Evolutionary conservation across 306 rosid species (phyloP), one percentile per base, ranked within the genome.

Genomic region (Malus sylvestris): DNA sequence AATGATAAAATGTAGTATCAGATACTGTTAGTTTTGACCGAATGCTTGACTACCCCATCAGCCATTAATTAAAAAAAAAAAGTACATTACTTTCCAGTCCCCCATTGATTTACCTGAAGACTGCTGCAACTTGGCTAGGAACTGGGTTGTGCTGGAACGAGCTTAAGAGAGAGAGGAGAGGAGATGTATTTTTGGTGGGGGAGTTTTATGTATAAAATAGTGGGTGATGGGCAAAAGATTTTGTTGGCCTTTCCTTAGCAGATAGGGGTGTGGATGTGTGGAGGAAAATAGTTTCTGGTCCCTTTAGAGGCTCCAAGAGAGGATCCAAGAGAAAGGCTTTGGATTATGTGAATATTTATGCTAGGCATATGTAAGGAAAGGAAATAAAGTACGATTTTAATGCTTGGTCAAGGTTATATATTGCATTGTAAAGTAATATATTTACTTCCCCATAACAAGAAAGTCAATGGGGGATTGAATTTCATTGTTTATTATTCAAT

Each of bases 201-300:
- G 35, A 1, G 6, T 75, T 38, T 62, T 11, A 19, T 16, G 75
- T 73, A 83, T 76, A 72, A 76, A 71, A 70, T 73, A 83, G 79
- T 76, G 84, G 84, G 78, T 80, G 89, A 73, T 81, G 81, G 71
- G 33, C 77, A 72, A 16, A 57, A 57, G 19, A 55, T 38, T 57
- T 23, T 74, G 67, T 84, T 89, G 96, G 89, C 95, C 85, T 83
- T 90, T 90, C 83, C 82, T 75, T 75, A 85, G 81, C 68, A 78
- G 97, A 95, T 90, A 90, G 96, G 91, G 91, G 78, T 49, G 38
- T 46, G 68, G 76, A 64, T 79, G 89, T 73, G 94, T 89, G 98
- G 95, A 86, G 87, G 96, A 89, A 84, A 91, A 27, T 80, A 20
- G 84, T 60, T 77, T 81, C 82, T 83, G 86, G 88, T 76, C 88